Evolutionary conservation across 352 stramenopile species (phyloP).

Genomic region (Phytophthora ohioensis): DNA sequence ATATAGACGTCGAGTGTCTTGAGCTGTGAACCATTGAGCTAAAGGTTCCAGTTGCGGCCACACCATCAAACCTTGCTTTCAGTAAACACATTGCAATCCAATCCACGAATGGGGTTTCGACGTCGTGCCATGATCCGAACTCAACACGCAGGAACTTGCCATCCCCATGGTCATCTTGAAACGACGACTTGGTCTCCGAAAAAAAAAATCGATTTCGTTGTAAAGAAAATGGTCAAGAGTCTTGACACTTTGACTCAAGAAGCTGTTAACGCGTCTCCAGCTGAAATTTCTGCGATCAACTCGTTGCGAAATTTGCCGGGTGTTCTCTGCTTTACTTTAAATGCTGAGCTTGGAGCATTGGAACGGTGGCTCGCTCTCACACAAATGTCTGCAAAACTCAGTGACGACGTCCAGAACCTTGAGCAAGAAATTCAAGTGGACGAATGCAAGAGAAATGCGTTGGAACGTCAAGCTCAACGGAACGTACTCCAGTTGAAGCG

Average conservation of each 20-base stretch:
- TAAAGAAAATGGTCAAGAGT: constrained; percentile 17
- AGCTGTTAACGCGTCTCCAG: constrained; percentile 38
- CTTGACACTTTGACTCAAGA: no score
- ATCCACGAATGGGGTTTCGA: constrained; percentile 15
- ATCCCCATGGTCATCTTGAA: constrained; percentile 39
- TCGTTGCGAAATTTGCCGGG: constrained; percentile 28
- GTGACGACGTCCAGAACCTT: constrained; percentile 26
- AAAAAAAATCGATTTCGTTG: constrained; percentile 28
- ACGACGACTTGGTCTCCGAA: constrained; percentile 34
- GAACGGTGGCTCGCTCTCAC: constrained; percentile 35
- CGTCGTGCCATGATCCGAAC: not conserved
- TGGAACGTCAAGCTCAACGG: constrained; percentile 23
- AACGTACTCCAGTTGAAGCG: constrained; percentile 28
- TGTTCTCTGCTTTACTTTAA: constrained; percentile 27
- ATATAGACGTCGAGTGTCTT: constrained; percentile 52
- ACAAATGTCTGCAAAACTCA: constrained; percentile 26
- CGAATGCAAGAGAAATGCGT: constrained; percentile 22
- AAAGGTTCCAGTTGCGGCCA: constrained; percentile 71
- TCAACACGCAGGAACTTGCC: constrained; percentile 26
- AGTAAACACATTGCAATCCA: constrained; percentile 60
- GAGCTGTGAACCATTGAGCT: constrained; percentile 70
- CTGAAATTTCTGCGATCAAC: constrained; percentile 40
- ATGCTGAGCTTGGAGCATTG: constrained; percentile 1
- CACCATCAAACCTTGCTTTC: constrained; percentile 52
- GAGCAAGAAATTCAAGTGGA: constrained; percentile 33